Conservation (phyloP, 306 rosid species). For the Malus asiatica region DNA sequence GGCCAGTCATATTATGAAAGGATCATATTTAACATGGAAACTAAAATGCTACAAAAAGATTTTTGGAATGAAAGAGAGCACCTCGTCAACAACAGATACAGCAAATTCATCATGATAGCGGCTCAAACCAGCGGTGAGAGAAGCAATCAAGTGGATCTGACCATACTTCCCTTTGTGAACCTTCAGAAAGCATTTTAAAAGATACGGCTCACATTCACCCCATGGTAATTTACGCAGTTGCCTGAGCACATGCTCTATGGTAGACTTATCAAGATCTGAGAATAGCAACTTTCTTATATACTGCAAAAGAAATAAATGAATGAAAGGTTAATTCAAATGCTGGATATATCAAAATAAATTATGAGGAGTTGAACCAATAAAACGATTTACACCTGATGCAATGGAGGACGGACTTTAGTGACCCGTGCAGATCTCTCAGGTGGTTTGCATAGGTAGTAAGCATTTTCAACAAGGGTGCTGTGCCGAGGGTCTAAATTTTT, state of each 20-base stretch:
- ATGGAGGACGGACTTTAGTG: constrained; percentile 91
- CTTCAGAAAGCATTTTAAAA: constrained; percentile 96
- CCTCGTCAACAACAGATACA: constrained; percentile 97
- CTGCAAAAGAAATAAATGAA: constrained; percentile 38
- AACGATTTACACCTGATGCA: constrained; percentile 71
- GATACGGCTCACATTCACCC: constrained; percentile 85
- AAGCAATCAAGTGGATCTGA: constrained; percentile 90
- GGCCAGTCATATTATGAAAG: neutral
- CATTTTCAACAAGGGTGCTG: constrained; percentile 96
- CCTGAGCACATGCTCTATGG: constrained; percentile 93
- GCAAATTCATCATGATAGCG: constrained; percentile 97
- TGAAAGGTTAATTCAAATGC: constrained; percentile 4
- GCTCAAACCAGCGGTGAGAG: constrained; percentile 96
- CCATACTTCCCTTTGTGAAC: constrained; percentile 97
- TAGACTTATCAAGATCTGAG: constrained; percentile 93
- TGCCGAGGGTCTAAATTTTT: constrained; percentile 99
- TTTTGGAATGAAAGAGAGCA: constrained; percentile 20
- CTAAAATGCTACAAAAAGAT: constrained; percentile 6
- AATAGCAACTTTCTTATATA: constrained; percentile 87
- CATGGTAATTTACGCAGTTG: constrained; percentile 97
- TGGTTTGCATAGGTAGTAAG: constrained; percentile 97
- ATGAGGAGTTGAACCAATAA: neutral
- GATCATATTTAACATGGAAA: constrained; percentile 8
- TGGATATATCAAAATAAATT: constrained; percentile 1
- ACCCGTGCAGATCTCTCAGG: constrained; percentile 97